Evolutionary conservation across 495 filamentous ascomycete species (phyloP), one percentile per base, ranked within the genome.

Genomic region (Penicillium daleae): DNA sequence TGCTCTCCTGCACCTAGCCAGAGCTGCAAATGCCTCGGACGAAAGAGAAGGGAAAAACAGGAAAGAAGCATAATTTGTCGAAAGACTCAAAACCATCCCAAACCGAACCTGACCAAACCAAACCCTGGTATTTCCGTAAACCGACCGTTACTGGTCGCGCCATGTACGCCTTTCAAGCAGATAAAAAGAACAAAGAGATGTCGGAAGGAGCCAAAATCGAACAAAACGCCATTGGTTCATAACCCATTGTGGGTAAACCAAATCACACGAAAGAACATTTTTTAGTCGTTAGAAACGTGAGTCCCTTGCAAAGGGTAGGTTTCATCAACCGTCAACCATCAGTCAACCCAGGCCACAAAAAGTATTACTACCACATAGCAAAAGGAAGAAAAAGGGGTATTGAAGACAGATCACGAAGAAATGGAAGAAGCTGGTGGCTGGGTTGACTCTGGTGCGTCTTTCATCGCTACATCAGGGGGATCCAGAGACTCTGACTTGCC

Each of bases 101-200:
- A 49, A 58, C 64, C 70, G 63, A 69, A 65, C 60, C 65, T 49
- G 46, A 63, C 33, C 54, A 13, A 24, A 60, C 68, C 69, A 55
- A 68, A 56, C 64, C 67, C 64, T 69, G 71, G 70, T 75, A 74
- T 77, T 72, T 73, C 70, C 70, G 57, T 70, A 71, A 68, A 42
- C 54, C 74, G 67, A 65, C 65, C 61, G 53, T 50, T 15, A 53
- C 44, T 60, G 48, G 26, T 48, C 74, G 67, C 74, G 68, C 76
- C 74, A 55, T 63, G 54, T 72, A 77, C 76, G 71, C 74, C 76
- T 57, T 67, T 59, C 57, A 57, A 64, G 60, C 53, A 52, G 56
- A 64, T 57, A 68, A 64, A 62, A 63, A 65, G 50, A 53, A 44
- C 37, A 64, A 60, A 59, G 12, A 64, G 49, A 70, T 44, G 64